A percentile compares a stretch with the other conserved stretches of the same genome.
Evolutionary conservation across 352 stramenopile species (phyloP).

Genomic region (Phytophthora meadii): DNA sequence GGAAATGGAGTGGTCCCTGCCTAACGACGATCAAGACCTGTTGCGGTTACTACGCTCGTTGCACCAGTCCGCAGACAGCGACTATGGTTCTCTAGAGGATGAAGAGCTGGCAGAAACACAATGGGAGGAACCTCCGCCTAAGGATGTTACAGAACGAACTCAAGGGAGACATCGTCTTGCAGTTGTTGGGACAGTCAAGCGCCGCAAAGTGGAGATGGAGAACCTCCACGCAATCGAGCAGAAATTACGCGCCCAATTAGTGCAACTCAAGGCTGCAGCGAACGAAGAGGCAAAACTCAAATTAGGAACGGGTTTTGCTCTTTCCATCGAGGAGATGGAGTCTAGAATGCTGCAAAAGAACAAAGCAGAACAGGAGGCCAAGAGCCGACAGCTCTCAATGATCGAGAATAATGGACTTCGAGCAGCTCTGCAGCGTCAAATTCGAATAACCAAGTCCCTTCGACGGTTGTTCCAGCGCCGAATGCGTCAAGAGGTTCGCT

Average conservation of each 20-base stretch:
- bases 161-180: neutral
- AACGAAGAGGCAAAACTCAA: slow-evolving; percentile 6
- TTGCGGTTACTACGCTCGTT: neutral
- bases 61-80: neutral
- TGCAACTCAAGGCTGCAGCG: slow-evolving; percentile 11
- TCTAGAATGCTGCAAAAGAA: slow-evolving; percentile 4
- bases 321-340: neutral
- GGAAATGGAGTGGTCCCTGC: slow-evolving; percentile 1
- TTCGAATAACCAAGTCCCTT: slow-evolving; percentile 16
- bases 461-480: slow-evolving; percentile 17
- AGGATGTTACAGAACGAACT: neutral
- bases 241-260: slow-evolving; percentile 6
- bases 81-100: neutral
- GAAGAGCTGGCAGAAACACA: neutral
- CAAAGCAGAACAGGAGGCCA: slow-evolving; percentile 3
- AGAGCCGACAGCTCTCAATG: neutral
- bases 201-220: slow-evolving; percentile 25
- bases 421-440: slow-evolving; percentile 6
- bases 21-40: neutral
- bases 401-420: slow-evolving; percentile 14
- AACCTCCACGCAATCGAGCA: slow-evolving; percentile 14
- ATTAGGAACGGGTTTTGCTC: neutral
- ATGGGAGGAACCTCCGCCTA: neutral
- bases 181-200: slow-evolving; percentile 17
- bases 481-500: slow-evolving; percentile 19